Conservation (phyloP, 495 filamentous ascomycete species). For the Tuber indicum region DNA sequence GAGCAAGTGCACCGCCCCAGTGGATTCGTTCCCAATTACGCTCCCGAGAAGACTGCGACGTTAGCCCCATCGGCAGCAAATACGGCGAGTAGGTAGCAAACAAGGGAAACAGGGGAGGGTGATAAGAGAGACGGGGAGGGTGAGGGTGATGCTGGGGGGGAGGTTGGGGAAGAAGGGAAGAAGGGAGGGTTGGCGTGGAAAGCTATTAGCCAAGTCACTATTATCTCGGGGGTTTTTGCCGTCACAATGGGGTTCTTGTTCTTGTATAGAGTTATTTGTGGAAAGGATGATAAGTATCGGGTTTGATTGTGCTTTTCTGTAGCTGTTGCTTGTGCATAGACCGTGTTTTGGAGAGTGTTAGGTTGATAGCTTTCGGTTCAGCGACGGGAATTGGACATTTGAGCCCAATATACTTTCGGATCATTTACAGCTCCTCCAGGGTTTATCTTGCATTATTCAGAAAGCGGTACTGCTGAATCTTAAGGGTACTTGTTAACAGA, state of each 20-base stretch:
- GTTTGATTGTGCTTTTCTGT: not conserved
- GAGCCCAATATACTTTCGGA: not conserved
- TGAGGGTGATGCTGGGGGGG: not conserved
- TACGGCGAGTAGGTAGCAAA: not conserved
- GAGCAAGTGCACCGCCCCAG: not conserved
- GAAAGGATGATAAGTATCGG: not conserved
- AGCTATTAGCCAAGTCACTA: not conserved
- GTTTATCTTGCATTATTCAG: not conserved
- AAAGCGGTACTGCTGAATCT: not conserved
- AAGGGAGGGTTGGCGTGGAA: not conserved
- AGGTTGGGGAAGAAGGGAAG: not conserved
- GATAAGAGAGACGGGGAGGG: not conserved
- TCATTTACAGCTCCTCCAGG: not conserved
- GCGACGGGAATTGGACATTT: not conserved
- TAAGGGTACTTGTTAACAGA: not conserved
- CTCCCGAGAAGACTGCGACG: not conserved
- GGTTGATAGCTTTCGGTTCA: not conserved
- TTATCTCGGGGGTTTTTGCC: not conserved
- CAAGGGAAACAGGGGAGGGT: not conserved
- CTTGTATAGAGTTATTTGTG: conserved; percentile 3
- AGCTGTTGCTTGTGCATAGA: not conserved
- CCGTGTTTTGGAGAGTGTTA: not conserved
- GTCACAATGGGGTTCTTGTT: not conserved
- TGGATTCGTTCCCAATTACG: not conserved
- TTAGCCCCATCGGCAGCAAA: not conserved